Conservation (phyloP, 2,329 filamentous ascomycete species). For the Fusarium sp. region DNA sequence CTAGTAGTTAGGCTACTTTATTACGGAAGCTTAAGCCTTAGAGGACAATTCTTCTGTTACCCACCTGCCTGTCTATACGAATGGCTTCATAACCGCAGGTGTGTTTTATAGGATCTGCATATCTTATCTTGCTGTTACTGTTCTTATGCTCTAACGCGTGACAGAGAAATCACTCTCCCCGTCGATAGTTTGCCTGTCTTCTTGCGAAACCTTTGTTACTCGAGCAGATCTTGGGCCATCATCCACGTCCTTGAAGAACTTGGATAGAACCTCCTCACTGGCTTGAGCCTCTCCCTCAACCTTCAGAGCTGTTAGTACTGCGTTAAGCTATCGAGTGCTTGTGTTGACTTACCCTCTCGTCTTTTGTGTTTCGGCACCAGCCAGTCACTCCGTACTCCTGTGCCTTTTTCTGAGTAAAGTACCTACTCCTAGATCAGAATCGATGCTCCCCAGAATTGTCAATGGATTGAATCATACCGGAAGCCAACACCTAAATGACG, state of each 20-base stretch:
- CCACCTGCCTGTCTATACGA: not conserved
- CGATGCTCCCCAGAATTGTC: not conserved
- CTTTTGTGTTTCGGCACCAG: constrained; percentile 69
- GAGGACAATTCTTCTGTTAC: no score
- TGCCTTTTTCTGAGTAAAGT: constrained; percentile 66
- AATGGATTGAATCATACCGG: constrained; percentile 52
- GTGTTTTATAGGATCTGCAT: not conserved
- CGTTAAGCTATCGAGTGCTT: not conserved
- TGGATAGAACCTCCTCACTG: constrained; percentile 68
- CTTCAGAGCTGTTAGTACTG: constrained; percentile 57
- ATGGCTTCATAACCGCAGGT: not conserved
- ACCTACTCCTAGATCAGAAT: constrained; percentile 50
- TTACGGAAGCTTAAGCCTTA: no score
- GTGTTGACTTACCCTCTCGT: constrained; percentile 60
- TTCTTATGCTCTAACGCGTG: constrained; percentile 49
- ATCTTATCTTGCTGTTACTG: not conserved
- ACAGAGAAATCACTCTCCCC: constrained; percentile 76
- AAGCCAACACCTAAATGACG: constrained; percentile 64
- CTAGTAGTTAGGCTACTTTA: no score
- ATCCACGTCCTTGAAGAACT: constrained; percentile 79
- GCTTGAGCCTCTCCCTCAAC: constrained; percentile 93
- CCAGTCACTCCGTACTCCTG: constrained; percentile 63
- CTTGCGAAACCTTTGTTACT: constrained; percentile 79
- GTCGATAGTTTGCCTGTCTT: constrained; percentile 71
- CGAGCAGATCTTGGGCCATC: constrained; percentile 77